These are phyloP conservation scores for Yarrowia hollandica DNA, from an alignment of 805 yeast genomes.

Conservation along the genomic window DNA sequence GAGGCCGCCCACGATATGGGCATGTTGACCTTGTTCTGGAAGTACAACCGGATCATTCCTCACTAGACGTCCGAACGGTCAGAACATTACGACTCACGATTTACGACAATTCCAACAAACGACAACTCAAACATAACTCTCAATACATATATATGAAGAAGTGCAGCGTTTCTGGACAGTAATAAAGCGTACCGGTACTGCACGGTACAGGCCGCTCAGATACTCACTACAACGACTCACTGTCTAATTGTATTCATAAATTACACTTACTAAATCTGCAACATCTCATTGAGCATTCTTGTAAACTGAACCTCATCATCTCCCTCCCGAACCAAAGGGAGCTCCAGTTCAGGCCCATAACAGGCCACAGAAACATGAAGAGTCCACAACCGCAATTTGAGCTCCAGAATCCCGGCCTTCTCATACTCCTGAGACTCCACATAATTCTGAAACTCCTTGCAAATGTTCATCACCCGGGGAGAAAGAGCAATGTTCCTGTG, in stretches of 20 bases:
- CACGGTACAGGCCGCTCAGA: too few relatives aligned
- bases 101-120: too few relatives aligned
- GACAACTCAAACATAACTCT: too few relatives aligned
- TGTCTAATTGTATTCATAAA: too few relatives aligned
- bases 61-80: background rate
- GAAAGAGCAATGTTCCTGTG: slow-evolving; percentile 1
- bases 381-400: slow-evolving; percentile 3
- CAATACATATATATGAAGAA: too few relatives aligned
- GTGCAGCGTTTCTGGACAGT: too few relatives aligned
- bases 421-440: background rate
- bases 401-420: slow-evolving; percentile 6
- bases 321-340: background rate
- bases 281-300: slow-evolving; percentile 2
- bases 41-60: slow-evolving; percentile 17
- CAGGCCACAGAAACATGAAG: background rate
- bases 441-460: background rate
- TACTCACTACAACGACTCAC: too few relatives aligned
- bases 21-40: slow-evolving; percentile 20
- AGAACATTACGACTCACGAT: background rate
- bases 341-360: background rate
- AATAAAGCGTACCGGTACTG: too few relatives aligned
- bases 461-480: background rate
- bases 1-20: slow-evolving; percentile 39
- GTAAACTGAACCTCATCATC: slow-evolving; percentile 6
- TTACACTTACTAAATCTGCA: background rate